A percentile compares a stretch with the other conserved stretches of the same genome.
phyloP scores from a whole-genome alignment of 805 yeast species.

The Limtongozyma cylindracea region DNA sequence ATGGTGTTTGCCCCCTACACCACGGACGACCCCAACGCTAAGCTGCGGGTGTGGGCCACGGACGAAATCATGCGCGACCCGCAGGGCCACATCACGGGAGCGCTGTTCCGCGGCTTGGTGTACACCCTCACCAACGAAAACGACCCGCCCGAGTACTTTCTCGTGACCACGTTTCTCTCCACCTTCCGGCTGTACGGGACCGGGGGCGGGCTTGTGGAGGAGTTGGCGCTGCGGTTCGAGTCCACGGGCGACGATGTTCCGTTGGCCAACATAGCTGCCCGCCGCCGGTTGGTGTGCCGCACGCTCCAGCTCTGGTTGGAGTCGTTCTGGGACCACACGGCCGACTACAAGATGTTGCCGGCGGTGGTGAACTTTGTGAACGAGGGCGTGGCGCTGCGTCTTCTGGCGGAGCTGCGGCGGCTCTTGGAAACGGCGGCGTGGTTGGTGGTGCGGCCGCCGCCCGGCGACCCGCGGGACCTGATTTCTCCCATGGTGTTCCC shows the following conservation, averaged over 20 bases:
- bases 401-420: conserved; percentile 42
- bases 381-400: conserved; percentile 34
- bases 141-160: conserved; percentile 38
- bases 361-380: conserved; percentile 57
- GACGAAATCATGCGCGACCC: conserved; percentile 25
- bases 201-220: conserved; percentile 42
- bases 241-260: too few relatives aligned
- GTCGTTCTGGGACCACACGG: conserved; percentile 55
- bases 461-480: too few relatives aligned
- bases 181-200: conserved; percentile 51
- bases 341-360: conserved; percentile 36
- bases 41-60: conserved; percentile 3
- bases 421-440: conserved; percentile 37
- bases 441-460: too few relatives aligned
- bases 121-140: conserved; percentile 41
- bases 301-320: conserved; percentile 72
- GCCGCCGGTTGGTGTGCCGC: conserved; percentile 42
- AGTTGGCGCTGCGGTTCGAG: conserved; percentile 41
- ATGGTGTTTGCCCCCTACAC: too few relatives aligned
- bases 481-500: too few relatives aligned
- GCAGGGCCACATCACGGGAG: conserved; percentile 32
- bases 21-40: conserved; percentile 1
- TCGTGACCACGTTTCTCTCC: conserved; percentile 49
- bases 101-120: conserved; percentile 45
- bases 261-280: too few relatives aligned